These are phyloP conservation scores for Neohortaea acidophila DNA, from an alignment of 495 filamentous ascomycete genomes.

Conservation along the genomic window DNA sequence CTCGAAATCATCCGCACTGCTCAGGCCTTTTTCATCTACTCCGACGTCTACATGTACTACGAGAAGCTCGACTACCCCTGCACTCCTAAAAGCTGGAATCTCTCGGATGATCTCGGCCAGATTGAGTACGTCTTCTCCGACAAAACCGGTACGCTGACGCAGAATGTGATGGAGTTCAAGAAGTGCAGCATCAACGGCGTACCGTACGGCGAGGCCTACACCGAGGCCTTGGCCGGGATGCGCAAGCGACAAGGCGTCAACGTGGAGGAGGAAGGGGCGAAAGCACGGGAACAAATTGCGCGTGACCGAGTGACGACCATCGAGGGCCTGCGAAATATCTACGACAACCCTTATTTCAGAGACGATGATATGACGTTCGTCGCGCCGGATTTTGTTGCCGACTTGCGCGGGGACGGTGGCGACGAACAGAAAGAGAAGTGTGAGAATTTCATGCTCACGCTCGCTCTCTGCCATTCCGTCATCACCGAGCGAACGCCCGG, in stretches of 20 bases:
- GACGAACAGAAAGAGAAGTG: conserved; percentile 58
- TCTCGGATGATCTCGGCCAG: conserved; percentile 94
- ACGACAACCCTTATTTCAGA: conserved; percentile 81
- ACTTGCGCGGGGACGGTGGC: conserved; percentile 64
- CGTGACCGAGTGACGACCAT: conserved; percentile 58
- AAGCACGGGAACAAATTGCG: conserved; percentile 65
- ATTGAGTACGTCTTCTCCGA: conserved; percentile 99
- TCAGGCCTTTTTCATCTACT: conserved; percentile 96
- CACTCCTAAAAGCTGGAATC: conserved; percentile 97
- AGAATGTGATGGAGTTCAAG: conserved; percentile 99
- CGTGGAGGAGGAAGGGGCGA: conserved; percentile 61
- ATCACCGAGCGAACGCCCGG: conserved; percentile 82
- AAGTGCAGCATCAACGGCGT: conserved; percentile 90
- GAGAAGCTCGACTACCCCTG: conserved; percentile 84
- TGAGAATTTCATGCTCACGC: conserved; percentile 84
- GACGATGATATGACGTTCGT: conserved; percentile 87
- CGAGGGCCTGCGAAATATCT: conserved; percentile 51
- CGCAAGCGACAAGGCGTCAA: conserved; percentile 77
- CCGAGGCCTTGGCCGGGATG: conserved; percentile 91
- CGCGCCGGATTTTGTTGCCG: conserved; percentile 71
- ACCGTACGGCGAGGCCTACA: conserved; percentile 93
- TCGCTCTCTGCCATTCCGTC: conserved; percentile 91
- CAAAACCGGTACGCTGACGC: conserved; percentile 95
- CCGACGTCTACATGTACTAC: conserved; percentile 91
- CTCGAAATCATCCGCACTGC: conserved; percentile 88